These are phyloP conservation scores for Sporormia fimetaria DNA, from an alignment of 495 filamentous ascomycete genomes.

Conservation along the genomic window DNA sequence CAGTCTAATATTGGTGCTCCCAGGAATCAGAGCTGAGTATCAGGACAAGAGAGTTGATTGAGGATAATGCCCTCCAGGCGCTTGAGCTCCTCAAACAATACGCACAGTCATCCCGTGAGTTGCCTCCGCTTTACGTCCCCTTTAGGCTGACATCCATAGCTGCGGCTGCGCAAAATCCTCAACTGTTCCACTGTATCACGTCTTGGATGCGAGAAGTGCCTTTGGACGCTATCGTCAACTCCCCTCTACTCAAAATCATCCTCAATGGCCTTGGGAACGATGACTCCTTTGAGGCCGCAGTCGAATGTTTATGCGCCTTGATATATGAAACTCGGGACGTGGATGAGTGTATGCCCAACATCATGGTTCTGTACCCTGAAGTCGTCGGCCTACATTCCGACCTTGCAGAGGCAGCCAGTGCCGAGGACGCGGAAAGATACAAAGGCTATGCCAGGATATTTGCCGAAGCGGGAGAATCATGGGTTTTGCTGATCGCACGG, in stretches of 20 bases:
- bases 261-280: conserved; percentile 65
- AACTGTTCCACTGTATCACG: conserved; percentile 84
- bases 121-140: neutral
- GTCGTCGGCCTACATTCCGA: conserved; percentile 68
- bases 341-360: conserved; percentile 68
- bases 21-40: conserved; percentile 83
- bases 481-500: conserved; percentile 81
- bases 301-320: conserved; percentile 84
- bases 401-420: conserved; percentile 60
- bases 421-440: conserved; percentile 77
- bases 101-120: conserved; percentile 76
- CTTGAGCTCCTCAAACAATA: conserved; percentile 78
- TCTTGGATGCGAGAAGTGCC: conserved; percentile 94
- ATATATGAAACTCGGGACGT: conserved; percentile 89
- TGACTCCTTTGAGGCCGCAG: conserved; percentile 72
- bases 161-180: conserved; percentile 73
- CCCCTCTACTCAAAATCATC: conserved; percentile 70
- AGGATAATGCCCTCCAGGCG: conserved; percentile 80
- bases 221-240: conserved; percentile 68
- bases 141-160: conserved; percentile 7
- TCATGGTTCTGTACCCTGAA: conserved; percentile 74
- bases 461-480: conserved; percentile 85
- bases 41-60: conserved; percentile 76
- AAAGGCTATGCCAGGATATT: conserved; percentile 83
- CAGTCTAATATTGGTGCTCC: conserved; percentile 40